phyloP scores from a whole-genome alignment of 2,329 filamentous ascomycete species.

The Hansfordia pulvinata region DNA sequence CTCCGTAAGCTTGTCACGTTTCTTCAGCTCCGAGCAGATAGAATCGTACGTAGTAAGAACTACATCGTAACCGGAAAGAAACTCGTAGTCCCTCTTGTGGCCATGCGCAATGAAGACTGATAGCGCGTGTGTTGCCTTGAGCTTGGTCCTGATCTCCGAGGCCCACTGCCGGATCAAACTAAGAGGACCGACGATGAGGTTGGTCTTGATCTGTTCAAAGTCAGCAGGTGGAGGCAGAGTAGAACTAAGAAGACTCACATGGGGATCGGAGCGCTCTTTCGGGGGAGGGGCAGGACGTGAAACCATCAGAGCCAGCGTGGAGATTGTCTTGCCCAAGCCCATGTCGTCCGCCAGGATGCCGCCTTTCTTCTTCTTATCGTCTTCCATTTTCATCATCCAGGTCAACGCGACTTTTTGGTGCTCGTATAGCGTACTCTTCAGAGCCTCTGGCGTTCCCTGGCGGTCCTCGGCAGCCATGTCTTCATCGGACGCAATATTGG shows the following conservation, averaged over 20 bases:
- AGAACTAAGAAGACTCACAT: constrained; percentile 11
- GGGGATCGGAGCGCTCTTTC: constrained; percentile 37
- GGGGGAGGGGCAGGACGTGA: constrained; percentile 19
- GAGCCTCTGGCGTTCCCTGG: constrained; percentile 53
- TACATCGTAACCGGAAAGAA: constrained; percentile 54
- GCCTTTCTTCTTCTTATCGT: constrained; percentile 58
- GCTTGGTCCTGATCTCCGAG: constrained; percentile 59
- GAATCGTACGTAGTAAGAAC: constrained; percentile 69
- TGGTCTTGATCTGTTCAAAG: constrained; percentile 43
- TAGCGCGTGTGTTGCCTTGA: constrained; percentile 44
- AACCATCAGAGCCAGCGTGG: constrained; percentile 66
- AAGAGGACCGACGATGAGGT: constrained; percentile 70
- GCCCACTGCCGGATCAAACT: constrained; percentile 77
- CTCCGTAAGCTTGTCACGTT: constrained; percentile 31
- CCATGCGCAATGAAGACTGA: constrained; percentile 59
- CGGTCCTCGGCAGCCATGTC: constrained; percentile 48
- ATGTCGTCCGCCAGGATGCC: constrained; percentile 72
- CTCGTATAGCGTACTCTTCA: constrained; percentile 58
- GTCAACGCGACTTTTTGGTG: constrained; percentile 69
- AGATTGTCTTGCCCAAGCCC: constrained; percentile 77
- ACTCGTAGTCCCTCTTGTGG: constrained; percentile 43
- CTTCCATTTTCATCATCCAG: constrained; percentile 66
- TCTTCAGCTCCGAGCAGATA: constrained; percentile 52
- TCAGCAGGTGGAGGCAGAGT: constrained; percentile 2
- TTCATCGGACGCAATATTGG: constrained; percentile 61